Percentiles rank a stretch among this genome's conserved stretches.
Conservation (phyloP, 2,329 filamentous ascomycete genomes). For the Fusarium clavum region DNA sequence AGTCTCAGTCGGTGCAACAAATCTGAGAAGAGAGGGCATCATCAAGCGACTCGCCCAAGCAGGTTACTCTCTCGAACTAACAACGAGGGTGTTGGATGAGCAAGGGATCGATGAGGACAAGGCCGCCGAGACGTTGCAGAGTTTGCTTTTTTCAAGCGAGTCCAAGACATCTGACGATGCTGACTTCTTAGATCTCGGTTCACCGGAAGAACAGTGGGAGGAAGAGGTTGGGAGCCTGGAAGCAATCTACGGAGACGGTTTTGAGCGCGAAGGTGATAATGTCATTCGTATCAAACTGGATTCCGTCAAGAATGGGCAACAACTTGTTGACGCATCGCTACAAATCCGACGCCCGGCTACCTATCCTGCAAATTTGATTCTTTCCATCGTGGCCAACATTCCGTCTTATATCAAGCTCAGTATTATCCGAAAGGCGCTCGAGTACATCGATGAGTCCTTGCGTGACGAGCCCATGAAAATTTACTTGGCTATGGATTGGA, state of each 20-base stretch:
- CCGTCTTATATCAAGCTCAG: conserved; percentile 95
- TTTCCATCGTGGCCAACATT: conserved; percentile 76
- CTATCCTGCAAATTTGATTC: conserved; percentile 78
- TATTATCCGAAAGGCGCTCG: conserved; percentile 80
- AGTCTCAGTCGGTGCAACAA: conserved; percentile 84
- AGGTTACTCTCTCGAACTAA: conserved; percentile 88
- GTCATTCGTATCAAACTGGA: conserved; percentile 78
- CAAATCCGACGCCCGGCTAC: conserved; percentile 78
- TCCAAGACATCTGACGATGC: conserved; percentile 41
- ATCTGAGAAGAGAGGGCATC: conserved; percentile 83
- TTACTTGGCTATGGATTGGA: conserved; percentile 90
- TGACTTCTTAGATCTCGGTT: conserved; percentile 61
- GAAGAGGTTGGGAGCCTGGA: conserved; percentile 88
- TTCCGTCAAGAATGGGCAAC: conserved; percentile 62
- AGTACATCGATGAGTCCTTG: conserved; percentile 76
- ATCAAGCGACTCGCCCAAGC: conserved; percentile 84
- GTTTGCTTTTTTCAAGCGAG: conserved; percentile 50
- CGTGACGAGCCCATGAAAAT: conserved; percentile 88
- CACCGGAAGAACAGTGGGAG: conserved; percentile 76
- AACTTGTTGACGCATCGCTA: conserved; percentile 64
- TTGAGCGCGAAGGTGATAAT: conserved; percentile 68
- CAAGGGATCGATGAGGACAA: conserved; percentile 77
- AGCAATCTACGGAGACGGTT: conserved; percentile 85
- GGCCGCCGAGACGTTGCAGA: conserved; percentile 84
- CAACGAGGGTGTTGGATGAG: conserved; percentile 79